Conservation (phyloP, 2,329 filamentous ascomycete species). For the Scytalidium sp. region DNA sequence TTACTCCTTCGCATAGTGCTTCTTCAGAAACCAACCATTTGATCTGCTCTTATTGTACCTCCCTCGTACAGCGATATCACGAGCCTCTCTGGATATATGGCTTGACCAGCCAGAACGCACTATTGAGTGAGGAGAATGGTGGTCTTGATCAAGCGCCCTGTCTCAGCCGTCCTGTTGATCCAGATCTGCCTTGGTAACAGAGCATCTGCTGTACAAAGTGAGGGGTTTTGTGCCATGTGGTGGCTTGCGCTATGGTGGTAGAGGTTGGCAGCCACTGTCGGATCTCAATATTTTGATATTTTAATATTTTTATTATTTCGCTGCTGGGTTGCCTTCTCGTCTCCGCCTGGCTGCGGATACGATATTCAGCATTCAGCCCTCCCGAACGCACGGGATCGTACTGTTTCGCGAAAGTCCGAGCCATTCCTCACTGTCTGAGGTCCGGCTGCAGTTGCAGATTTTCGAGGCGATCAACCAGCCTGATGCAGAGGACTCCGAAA, state of each 20-base stretch:
- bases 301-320: no score
- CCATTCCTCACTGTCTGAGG: no score
- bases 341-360: no score
- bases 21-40: background rate
- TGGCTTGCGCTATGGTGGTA: background rate
- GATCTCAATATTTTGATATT: background rate
- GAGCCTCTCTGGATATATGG: no score
- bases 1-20: background rate
- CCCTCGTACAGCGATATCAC: background rate
- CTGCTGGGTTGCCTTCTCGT: no score
- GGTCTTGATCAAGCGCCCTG: background rate
- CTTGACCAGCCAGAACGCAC: no score
- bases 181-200: no score
- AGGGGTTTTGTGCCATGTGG: background rate
- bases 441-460: no score
- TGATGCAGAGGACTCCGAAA: slow-evolving; percentile 2
- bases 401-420: no score
- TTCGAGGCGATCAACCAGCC: background rate
- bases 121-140: background rate
- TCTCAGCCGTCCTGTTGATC: background rate
- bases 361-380: no score
- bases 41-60: background rate
- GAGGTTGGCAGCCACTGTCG: background rate
- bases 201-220: no score
- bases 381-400: no score